Evolutionary conservation across 140 eudicot species (phyloP), one percentile per base, ranked within the genome.

Genomic region (Anethum foeniculum): DNA sequence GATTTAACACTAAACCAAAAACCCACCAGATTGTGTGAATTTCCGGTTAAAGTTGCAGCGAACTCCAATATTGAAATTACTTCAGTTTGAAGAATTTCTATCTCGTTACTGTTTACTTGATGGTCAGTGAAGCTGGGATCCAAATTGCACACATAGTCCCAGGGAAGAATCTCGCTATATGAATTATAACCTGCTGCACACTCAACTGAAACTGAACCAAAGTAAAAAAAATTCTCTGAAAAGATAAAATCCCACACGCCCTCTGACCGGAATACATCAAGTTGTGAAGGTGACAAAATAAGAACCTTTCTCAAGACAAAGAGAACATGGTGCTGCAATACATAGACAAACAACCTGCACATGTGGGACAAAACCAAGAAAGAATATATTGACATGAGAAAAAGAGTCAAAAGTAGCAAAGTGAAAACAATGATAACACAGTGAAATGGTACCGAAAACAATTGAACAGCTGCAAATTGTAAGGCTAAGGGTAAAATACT

Each of bases 211-310:
- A 87, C 86, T 36, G 88, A 92, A 49, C 92, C 92, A 86, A 89
- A 96, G 84, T 88, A 96, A 78, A 92, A 94, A 80, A 87, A 83
- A 74, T 88, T 90, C 90, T 93, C 99, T n/a, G 99, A 96, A 88
- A 96, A 96, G 81, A 96, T 80, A 76, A 96, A 94, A 84, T 93
- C 96, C 99, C 99, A 96, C 64, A 90, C 89, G 47, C 97, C 96
- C 83, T 96, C 98, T 13, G 85, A 83, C 77, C 97, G 97, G 71
- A 89, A 91, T 77, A 93, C 92, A 80, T 89, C 92, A 38, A 96
- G 85, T 38, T 88, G 84, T 76, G 91, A 81, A 25, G 98, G 98
- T 49, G 91, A 86, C 67, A 87, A 85, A 73, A 83, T 84, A 56
- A 96, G 92, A 80, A 88, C 90, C 82, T 90, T 91, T 86, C 90